Percentiles rank a stretch among this genome's conserved stretches.
Conservation (phyloP, 2,329 filamentous ascomycete genomes). For the Venturia aucupariae region DNA sequence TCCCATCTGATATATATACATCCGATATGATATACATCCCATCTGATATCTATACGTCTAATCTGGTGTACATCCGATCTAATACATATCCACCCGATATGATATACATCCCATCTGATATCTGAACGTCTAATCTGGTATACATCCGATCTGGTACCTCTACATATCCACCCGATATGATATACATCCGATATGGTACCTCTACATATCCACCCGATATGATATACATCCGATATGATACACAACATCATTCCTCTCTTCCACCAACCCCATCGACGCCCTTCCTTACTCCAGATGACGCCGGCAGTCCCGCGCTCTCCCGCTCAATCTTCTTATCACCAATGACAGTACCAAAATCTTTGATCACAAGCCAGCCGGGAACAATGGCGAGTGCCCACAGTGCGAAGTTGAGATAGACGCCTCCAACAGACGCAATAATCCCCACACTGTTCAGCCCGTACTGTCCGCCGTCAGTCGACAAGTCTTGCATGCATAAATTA, state of each 20-base stretch:
- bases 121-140: no score
- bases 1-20: no score
- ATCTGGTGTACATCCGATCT: no score
- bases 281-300: background rate
- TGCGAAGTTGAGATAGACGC: conserved; percentile 60
- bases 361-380: conserved; percentile 59
- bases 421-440: conserved; percentile 56
- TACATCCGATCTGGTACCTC: no score
- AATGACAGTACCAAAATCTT: conserved; percentile 38
- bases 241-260: background rate
- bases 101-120: no score
- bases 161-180: no score
- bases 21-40: no score
- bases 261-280: background rate
- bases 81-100: no score
- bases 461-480: conserved; percentile 21
- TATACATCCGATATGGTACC: no score
- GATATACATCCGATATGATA: background rate
- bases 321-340: background rate
- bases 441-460: conserved; percentile 57
- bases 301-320: background rate
- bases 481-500: background rate
- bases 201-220: no score
- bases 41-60: no score
- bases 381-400: conserved; percentile 56